phyloP scores from a whole-genome alignment of 306 rosid species.

The Senna siamea region DNA sequence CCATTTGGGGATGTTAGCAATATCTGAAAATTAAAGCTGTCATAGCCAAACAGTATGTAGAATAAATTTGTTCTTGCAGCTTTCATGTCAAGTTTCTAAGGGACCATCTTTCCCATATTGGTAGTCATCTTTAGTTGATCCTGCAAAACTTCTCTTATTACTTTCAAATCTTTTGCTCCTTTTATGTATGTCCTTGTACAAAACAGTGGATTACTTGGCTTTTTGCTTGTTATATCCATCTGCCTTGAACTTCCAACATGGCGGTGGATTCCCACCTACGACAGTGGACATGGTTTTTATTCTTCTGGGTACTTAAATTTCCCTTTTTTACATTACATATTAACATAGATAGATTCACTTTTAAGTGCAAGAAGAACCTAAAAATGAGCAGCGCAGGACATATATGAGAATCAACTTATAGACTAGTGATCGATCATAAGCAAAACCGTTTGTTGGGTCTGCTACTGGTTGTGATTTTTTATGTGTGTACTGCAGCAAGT shows the following conservation, averaged over 20 bases:
- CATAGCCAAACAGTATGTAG: constrained; percentile 16
- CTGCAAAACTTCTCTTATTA: constrained; percentile 47
- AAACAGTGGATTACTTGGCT: constrained; percentile 20
- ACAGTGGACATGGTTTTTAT: constrained; percentile 24
- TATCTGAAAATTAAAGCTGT: constrained; percentile 16
- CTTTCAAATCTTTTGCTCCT: constrained; percentile 43
- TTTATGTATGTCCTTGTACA: constrained; percentile 19
- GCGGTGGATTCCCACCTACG: constrained; percentile 38
- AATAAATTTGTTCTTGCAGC: constrained; percentile 20
- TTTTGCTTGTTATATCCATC: constrained; percentile 3
- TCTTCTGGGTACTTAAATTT: constrained; percentile 51
- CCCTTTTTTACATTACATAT: constrained; percentile 29
- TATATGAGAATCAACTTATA: constrained; percentile 22
- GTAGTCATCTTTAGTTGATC: constrained; percentile 45
- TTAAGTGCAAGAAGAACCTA: constrained; percentile 37
- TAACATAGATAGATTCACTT: constrained; percentile 36
- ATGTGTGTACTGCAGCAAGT: neutral
- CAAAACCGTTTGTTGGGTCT: constrained; percentile 15
- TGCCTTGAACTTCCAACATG: constrained; percentile 1
- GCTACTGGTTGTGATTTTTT: neutral
- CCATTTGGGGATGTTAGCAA: neutral
- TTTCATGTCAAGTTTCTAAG: constrained; percentile 36
- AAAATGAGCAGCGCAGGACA: constrained; percentile 30
- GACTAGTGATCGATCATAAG: constrained; percentile 43
- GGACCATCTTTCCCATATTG: constrained; percentile 37